Evolutionary conservation across 2,329 filamentous ascomycete species (phyloP), one percentile per base, ranked within the genome.

Genomic region (Calonectria montana): DNA sequence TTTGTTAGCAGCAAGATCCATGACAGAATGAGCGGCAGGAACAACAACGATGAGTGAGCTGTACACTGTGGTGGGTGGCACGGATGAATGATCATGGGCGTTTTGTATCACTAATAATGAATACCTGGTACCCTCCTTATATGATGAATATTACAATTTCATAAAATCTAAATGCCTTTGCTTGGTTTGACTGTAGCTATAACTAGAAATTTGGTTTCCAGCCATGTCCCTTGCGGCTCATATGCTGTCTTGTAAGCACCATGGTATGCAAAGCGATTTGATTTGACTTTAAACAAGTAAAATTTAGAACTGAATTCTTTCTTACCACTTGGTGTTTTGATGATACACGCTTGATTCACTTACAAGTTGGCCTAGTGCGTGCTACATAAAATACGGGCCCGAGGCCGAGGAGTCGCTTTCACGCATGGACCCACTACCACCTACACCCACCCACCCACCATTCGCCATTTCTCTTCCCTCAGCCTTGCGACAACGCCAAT

Each of bases 401-500:
- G 8, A 21, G 21, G n/a, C n/a, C 43, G 5, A 47, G 9, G 2
- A 2, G 29, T 29, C 15, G 25, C 6, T n/a, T 37, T 29, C 16
- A 9, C 27, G 31, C n/a, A n/a, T 10, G 29, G 50, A 25, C 53
- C 53, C 53, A 57, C 53, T n/a, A 10, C 53, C 12, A n/a, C 31
- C 31, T 35, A 10, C 31, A 10, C 31, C n/a, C n/a, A n/a, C n/a
- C n/a, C n/a, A n/a, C n/a, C n/a, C n/a, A 8, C 10, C 29, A 21
- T 8, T 57, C 48, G 9, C 29, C 27, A 61, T 25, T 45, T 61
- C 50, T 61, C 65, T 69, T 68, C 65, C 67, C 61, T 68, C 62
- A 65, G 53, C 70, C 66, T 67, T 67, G 59, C 66, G 41, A 53
- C 65, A 74, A 59, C 55, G 41, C 35, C n/a, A 70, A 50, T 41